Percentiles rank a stretch among this genome's conserved stretches.
phyloP scores from a whole-genome alignment of 2,329 filamentous ascomycete genomes.

The Exophiala calicioides region DNA sequence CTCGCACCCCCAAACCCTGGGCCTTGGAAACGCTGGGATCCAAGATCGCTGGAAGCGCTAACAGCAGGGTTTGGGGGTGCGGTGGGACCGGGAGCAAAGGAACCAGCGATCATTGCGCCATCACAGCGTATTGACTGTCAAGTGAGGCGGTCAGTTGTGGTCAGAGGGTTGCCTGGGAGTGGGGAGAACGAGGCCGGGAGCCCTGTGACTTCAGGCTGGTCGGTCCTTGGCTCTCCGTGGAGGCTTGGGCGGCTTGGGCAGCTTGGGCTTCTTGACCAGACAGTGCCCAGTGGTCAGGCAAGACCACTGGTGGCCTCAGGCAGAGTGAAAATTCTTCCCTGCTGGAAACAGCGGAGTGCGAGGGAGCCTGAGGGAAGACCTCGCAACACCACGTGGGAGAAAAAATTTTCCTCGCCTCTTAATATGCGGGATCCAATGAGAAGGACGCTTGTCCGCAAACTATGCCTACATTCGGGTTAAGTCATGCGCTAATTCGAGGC shows the following conservation, averaged over 20 bases:
- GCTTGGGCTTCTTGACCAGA: no score
- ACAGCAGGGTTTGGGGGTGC: no score
- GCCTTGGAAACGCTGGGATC: constrained; percentile 1
- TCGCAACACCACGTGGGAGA: constrained; percentile 20
- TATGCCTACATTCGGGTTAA: constrained; percentile 18
- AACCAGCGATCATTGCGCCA: constrained; percentile 17
- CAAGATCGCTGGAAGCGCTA: constrained; percentile 3
- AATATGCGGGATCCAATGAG: constrained; percentile 27
- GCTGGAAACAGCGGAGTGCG: not conserved
- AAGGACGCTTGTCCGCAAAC: constrained; percentile 11
- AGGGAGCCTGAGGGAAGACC: not conserved
- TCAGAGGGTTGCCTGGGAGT: not conserved
- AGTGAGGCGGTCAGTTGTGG: constrained; percentile 5
- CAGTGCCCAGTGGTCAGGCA: no score
- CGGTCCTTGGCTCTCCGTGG: no score
- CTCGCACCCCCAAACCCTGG: not conserved
- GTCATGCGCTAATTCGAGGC: constrained; percentile 16
- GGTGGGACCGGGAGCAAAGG: constrained; percentile 9
- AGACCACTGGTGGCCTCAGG: not conserved
- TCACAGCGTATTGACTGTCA: not conserved
- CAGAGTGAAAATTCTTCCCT: constrained; percentile 7
- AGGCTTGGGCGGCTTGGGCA: no score
- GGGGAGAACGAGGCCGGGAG: not conserved
- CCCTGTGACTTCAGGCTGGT: no score
- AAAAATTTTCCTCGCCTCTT: constrained; percentile 26